phyloP scores from a whole-genome alignment of 306 rosid genomes.

The Nissolia schottii region DNA sequence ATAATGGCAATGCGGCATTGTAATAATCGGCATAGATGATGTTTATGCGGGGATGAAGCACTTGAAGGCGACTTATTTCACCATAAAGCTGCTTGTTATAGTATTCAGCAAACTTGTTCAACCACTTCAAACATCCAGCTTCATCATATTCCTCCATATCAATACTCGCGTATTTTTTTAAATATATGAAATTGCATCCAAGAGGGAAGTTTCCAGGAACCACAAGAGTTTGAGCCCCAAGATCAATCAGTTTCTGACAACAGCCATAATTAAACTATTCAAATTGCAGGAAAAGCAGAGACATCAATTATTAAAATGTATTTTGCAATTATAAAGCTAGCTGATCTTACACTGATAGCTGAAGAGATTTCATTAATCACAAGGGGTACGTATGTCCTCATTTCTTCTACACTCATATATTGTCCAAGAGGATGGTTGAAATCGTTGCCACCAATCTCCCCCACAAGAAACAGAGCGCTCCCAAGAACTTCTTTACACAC shows the following conservation, averaged over 20 bases:
- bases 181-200: conserved; percentile 29
- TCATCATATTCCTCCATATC: conserved; percentile 27
- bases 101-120: conserved; percentile 36
- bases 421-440: conserved; percentile 13
- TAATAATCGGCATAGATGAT: conserved; percentile 52
- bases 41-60: conserved; percentile 19
- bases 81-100: conserved; percentile 33
- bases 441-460: conserved; percentile 48
- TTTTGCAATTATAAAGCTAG: neutral
- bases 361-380: conserved; percentile 13
- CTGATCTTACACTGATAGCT: conserved; percentile 6
- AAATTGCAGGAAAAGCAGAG: neutral
- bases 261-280: no score
- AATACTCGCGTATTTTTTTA: conserved; percentile 13
- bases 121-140: conserved; percentile 45
- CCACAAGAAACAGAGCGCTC: conserved; percentile 24
- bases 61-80: conserved; percentile 23
- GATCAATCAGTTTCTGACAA: conserved; percentile 40
- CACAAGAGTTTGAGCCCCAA: conserved; percentile 42
- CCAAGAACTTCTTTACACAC: conserved; percentile 26
- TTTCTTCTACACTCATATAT: neutral
- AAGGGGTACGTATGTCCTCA: conserved; percentile 14
- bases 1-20: conserved; percentile 35
- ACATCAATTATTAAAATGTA: neutral
- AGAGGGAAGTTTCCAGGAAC: conserved; percentile 52